phyloP scores from a whole-genome alignment of 331 rosid species.

The Acacia concinna region DNA sequence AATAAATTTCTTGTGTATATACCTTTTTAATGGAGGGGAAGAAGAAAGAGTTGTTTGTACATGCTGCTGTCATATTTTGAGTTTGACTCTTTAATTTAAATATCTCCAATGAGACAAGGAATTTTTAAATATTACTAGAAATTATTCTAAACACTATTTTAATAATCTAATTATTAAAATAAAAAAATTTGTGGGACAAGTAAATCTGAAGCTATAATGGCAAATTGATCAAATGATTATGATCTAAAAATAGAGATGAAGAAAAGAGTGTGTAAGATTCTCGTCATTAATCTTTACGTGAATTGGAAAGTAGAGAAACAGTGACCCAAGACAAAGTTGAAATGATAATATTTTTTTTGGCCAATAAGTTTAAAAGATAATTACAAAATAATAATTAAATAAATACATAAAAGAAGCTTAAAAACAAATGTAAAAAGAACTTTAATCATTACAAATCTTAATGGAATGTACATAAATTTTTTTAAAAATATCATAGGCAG shows the following conservation, averaged over 20 bases:
- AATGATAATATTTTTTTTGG: not conserved
- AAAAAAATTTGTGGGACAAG: not conserved
- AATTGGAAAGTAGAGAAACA: constrained; percentile 1
- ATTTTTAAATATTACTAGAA: not conserved
- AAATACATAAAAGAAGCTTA: not conserved
- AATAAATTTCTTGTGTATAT: no score
- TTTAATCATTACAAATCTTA: constrained; percentile 24
- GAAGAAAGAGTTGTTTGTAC: no score
- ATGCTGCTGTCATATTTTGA: not conserved
- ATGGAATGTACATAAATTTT: not conserved
- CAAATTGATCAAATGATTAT: not conserved
- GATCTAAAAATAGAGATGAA: not conserved
- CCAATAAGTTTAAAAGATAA: not conserved
- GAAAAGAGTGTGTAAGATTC: constrained; percentile 22
- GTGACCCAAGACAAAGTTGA: not conserved
- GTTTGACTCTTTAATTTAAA: not conserved
- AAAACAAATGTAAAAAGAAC: not conserved
- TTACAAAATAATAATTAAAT: not conserved
- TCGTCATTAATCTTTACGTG: constrained; percentile 1
- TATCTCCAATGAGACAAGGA: not conserved
- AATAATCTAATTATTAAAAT: not conserved
- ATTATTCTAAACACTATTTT: not conserved
- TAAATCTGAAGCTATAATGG: not conserved
- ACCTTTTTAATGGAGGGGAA: not conserved
- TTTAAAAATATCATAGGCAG: not conserved